Evolutionary conservation across 169 alveolate genomes (phyloP).

Genomic region (Cystoisospora suis): DNA sequence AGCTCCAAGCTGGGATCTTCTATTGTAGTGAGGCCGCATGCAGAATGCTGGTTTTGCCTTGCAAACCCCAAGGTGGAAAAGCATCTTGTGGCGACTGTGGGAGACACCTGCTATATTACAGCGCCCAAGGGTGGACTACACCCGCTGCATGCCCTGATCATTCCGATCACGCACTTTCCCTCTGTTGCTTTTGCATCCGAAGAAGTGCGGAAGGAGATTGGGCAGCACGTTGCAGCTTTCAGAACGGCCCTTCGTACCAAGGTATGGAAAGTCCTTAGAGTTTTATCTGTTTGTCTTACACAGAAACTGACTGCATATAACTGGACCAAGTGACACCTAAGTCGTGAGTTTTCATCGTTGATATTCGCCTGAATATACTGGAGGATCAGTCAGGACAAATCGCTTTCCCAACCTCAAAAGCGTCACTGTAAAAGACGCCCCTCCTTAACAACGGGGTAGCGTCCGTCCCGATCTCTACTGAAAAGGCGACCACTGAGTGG

Average conservation of each 20-base stretch:
- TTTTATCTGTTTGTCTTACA: no score
- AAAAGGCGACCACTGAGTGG: no score
- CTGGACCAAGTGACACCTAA: no score
- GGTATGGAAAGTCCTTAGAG: no score
- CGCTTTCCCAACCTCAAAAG: no score
- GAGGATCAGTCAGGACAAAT: no score
- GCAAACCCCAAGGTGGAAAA: conserved; percentile 69
- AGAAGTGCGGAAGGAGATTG: conserved; percentile 39
- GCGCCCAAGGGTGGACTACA: conserved; percentile 67
- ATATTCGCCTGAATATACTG: no score
- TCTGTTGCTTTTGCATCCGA: conserved; percentile 53
- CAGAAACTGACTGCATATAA: no score
- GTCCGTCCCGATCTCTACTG: no score
- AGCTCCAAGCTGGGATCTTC: conserved; percentile 19
- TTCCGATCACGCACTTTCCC: conserved; percentile 68
- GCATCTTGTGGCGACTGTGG: conserved; percentile 61
- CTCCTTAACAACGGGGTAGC: no score
- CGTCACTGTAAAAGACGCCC: no score
- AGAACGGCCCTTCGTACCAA: conserved; percentile 3
- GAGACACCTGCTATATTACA: conserved; percentile 55
- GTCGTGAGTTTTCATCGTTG: no score
- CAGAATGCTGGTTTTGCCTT: conserved; percentile 73
- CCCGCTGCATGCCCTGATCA: conserved; percentile 56
- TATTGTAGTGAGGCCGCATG: conserved; percentile 59
- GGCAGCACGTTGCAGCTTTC: neutral